A percentile compares a stretch with the other conserved stretches of the same genome.
phyloP scores from a whole-genome alignment of 192 early-diverging fungal species.

The Backusella liffmaniae region DNA sequence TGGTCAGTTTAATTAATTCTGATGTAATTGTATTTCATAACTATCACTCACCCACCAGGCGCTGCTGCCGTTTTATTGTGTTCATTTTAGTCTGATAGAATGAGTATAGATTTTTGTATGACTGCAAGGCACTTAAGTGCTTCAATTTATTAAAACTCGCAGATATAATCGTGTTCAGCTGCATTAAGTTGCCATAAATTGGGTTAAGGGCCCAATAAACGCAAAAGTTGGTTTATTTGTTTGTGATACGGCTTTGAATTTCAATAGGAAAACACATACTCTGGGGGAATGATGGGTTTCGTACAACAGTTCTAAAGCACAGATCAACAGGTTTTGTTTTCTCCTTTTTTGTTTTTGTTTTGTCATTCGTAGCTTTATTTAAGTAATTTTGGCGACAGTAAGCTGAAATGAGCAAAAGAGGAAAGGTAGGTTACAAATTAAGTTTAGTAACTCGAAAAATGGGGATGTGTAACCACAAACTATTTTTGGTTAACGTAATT shows the following conservation, averaged over 20 bases:
- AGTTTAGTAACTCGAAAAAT: conserved; percentile 11
- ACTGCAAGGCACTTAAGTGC: not conserved
- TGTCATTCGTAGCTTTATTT: conserved; percentile 5
- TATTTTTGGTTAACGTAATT: not conserved
- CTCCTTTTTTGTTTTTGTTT: not conserved
- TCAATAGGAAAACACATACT: not conserved
- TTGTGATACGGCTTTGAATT: not conserved
- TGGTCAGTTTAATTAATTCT: not conserved
- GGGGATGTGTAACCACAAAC: conserved; percentile 2
- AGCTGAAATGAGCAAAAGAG: not conserved
- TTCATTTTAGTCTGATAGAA: not conserved
- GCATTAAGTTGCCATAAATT: not conserved
- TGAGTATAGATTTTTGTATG: not conserved
- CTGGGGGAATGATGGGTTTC: not conserved
- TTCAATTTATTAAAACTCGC: not conserved
- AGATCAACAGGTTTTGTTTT: not conserved
- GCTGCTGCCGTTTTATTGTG: not conserved
- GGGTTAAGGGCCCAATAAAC: not conserved
- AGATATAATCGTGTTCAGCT: not conserved
- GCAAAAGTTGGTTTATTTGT: not conserved
- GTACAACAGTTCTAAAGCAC: not conserved
- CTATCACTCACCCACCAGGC: not conserved
- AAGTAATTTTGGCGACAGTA: conserved; percentile 1
- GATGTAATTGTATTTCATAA: not conserved
- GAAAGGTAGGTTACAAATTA: not conserved